phyloP scores from a whole-genome alignment of 2,329 filamentous ascomycete genomes.

The Aspergillus quadrilineatus region DNA sequence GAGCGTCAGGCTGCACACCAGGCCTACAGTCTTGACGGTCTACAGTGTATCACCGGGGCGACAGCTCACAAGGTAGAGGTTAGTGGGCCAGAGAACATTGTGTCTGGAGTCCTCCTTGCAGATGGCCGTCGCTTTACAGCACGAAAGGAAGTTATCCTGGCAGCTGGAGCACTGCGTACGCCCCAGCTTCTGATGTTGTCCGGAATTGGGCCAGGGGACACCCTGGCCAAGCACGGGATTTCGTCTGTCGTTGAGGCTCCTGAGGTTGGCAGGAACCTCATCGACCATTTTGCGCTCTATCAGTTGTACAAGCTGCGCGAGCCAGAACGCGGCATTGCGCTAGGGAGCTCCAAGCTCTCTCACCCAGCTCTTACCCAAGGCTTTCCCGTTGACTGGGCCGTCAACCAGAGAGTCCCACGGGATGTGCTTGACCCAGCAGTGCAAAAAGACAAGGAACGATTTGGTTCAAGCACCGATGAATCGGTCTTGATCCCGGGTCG shows the following conservation, averaged over 20 bases:
- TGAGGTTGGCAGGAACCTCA: slow-evolving; percentile 8
- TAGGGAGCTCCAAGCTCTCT: slow-evolving; percentile 2
- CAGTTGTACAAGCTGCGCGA: slow-evolving; percentile 11
- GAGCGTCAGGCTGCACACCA: not conserved
- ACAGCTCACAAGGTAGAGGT: not conserved
- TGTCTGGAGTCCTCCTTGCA: not conserved
- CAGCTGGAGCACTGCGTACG: slow-evolving; percentile 57
- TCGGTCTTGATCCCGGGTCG: not conserved
- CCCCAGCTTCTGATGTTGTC: slow-evolving; percentile 62
- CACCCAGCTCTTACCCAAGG: not conserved
- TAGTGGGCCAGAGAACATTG: not conserved
- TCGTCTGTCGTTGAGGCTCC: not conserved
- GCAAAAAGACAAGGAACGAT: not conserved
- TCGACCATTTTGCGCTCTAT: slow-evolving; percentile 7
- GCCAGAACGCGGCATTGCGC: slow-evolving; percentile 4
- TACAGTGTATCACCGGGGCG: not conserved
- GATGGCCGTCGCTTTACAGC: not conserved
- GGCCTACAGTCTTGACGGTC: not conserved
- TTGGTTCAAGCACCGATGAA: not conserved
- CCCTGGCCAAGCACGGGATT: not conserved
- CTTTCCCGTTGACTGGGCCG: slow-evolving; percentile 1
- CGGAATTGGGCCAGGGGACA: slow-evolving; percentile 50
- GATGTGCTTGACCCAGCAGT: not conserved
- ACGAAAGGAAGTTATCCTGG: slow-evolving; percentile 56
- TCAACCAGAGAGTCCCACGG: not conserved